Conservation (phyloP, 2,329 filamentous ascomycete genomes). For the Cercospora beticola region DNA sequence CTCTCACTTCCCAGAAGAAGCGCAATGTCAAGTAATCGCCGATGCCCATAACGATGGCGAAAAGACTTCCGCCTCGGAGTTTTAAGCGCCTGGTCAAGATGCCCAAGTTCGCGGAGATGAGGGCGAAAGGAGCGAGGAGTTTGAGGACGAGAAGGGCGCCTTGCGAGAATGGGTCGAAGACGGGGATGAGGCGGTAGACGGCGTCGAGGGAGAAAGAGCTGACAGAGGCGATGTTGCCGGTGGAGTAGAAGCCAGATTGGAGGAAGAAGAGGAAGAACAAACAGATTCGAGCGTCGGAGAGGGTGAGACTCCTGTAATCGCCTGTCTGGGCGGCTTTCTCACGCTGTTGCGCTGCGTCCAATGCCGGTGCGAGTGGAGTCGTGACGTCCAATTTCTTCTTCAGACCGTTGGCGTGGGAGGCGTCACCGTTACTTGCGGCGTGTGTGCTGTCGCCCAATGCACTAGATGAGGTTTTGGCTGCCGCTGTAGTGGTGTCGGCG, state of each 20-base stretch:
- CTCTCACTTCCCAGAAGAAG: conserved; percentile 97
- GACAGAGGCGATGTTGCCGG: conserved; percentile 90
- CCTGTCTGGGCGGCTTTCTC: conserved; percentile 36
- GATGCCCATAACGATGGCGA: conserved; percentile 91
- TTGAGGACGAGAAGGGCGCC: conserved; percentile 84
- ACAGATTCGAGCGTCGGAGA: conserved; percentile 83
- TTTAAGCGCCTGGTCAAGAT: conserved; percentile 82
- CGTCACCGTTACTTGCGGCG: conserved; percentile 18
- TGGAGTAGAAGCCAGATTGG: conserved; percentile 95
- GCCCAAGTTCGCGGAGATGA: conserved; percentile 91
- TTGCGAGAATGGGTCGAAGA: conserved; percentile 93
- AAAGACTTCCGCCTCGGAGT: conserved; percentile 82
- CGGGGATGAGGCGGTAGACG: conserved; percentile 79
- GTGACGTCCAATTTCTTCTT: conserved; percentile 23
- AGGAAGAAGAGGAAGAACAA: conserved; percentile 95
- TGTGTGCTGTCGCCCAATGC: conserved; percentile 24
- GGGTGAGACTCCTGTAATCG: conserved; percentile 65
- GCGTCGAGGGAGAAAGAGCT: conserved; percentile 92
- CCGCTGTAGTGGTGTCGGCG: not conserved
- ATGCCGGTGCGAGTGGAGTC: conserved; percentile 38
- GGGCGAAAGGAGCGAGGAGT: conserved; percentile 85
- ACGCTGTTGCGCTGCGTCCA: conserved; percentile 38
- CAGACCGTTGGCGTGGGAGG: conserved; percentile 6
- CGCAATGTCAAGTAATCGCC: conserved; percentile 89
- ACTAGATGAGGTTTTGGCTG: conserved; percentile 11